Base-by-base conservation (phyloP, 2,329 filamentous ascomycete genomes). In the Aspergillus pseudotamarii region DNA sequence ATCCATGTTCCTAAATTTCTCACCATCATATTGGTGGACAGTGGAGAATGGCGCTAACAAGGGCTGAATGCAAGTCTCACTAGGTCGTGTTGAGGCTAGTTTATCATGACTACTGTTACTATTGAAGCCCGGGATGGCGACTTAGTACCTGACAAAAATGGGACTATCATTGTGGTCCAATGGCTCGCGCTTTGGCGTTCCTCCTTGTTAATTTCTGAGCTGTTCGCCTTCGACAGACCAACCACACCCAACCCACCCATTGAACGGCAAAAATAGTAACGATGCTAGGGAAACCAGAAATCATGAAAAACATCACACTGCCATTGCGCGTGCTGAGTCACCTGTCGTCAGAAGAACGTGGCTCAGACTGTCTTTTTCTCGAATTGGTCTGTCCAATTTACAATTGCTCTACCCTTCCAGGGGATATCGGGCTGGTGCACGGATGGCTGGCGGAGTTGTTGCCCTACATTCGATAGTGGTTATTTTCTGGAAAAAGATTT, bases 31-130 rank as follows among this genome's bases (percentile, higher is more conserved):
- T 48, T 21, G 26, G 38, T 55, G 36, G 36, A 34, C 14, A 38
- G 32, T 38, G 51, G 32, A 23, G 32, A 23, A 38, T 55, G 19
- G n/a, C 32, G 32, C 51, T 55, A 55, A 55, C 50, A 34, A 57
- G 62, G 50, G 41, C 54, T 61, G 50, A n/a, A 62, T 53, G 57
- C 53, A 60, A 54, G 63, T 62, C 48, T 64, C 57, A 62, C 59
- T 59, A 45, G 38, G 56, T 57, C 43, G 32, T 12, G 32, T 55
- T 16, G n/a, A 55, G 41, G 26, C 54, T 32, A 57, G 26, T 55
- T 19, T 46, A 34, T 16, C 4, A 23, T n/a, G n/a, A 48, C n/a
- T 23, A 48, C n/a, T 55, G 34, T 36, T 14, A 34, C 51, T 50
- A 50, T 50, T 50, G 28, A 30, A 23, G 58, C 23, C 34, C 30